phyloP scores from a whole-genome alignment of 192 early-diverging fungal species.

The Phlyctochytrium arcticum region DNA sequence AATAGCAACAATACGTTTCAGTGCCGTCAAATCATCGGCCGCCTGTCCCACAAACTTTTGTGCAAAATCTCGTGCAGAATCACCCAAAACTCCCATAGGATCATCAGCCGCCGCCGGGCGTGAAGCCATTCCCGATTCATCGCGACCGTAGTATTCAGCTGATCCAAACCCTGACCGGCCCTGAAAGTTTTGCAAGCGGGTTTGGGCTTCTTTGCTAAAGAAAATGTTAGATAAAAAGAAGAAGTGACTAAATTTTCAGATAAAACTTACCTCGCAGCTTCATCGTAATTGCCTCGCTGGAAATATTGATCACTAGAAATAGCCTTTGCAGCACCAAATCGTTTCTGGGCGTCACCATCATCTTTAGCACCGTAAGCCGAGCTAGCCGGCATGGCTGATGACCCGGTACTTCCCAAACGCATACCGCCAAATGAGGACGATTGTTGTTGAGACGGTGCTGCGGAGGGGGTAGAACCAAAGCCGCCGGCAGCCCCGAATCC shows the following conservation, averaged over 20 bases:
- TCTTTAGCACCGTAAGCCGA: conserved; percentile 28
- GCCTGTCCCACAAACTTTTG: conserved; percentile 52
- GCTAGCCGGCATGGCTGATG: neutral
- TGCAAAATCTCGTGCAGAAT: conserved; percentile 47
- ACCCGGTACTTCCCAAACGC: neutral
- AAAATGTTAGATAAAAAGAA: neutral
- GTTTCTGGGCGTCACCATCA: conserved; percentile 60
- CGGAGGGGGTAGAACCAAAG: conserved; percentile 44
- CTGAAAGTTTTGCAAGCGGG: conserved; percentile 42
- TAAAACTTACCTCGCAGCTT: conserved; percentile 40
- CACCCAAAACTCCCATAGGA: conserved; percentile 28
- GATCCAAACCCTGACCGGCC: conserved; percentile 54
- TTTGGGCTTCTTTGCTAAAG: conserved; percentile 43
- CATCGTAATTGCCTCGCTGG: conserved; percentile 69
- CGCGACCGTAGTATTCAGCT: conserved; percentile 50
- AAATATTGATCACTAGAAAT: conserved; percentile 94
- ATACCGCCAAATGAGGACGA: neutral
- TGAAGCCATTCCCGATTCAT: conserved; percentile 22
- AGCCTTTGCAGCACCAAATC: conserved; percentile 77
- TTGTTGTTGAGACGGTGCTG: neutral
- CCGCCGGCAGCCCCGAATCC: conserved; percentile 33
- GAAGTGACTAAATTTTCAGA: conserved; percentile 3
- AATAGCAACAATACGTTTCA: conserved; percentile 40
- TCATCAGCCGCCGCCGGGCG: conserved; percentile 7
- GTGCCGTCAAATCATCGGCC: conserved; percentile 38